Conservation (phyloP, 2,329 filamentous ascomycete species). For the Pseudogymnoascus sp. region DNA sequence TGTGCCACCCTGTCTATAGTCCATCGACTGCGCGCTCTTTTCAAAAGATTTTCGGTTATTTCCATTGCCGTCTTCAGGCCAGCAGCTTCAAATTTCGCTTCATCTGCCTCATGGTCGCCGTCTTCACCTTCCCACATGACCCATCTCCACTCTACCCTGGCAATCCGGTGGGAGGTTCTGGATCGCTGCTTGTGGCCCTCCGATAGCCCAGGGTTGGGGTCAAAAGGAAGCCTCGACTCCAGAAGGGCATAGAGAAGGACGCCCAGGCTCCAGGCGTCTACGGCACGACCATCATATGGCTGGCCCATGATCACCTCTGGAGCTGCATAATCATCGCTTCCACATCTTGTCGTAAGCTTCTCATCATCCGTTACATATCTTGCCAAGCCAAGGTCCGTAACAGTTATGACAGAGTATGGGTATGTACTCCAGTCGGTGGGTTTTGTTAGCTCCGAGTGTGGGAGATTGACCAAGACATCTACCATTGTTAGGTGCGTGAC, state of each 20-base stretch:
- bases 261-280: constrained; percentile 91
- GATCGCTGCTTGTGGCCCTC: constrained; percentile 71
- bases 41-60: constrained; percentile 77
- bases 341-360: constrained; percentile 86
- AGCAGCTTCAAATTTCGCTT: constrained; percentile 52
- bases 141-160: constrained; percentile 93
- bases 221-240: constrained; percentile 88
- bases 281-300: constrained; percentile 84
- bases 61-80: constrained; percentile 69
- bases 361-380: constrained; percentile 79
- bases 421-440: constrained; percentile 64
- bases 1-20: constrained; percentile 64
- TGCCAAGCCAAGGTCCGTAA: constrained; percentile 88
- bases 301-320: constrained; percentile 95
- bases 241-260: constrained; percentile 89
- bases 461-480: constrained; percentile 90
- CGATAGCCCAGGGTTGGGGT: constrained; percentile 69
- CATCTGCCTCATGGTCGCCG: constrained; percentile 72
- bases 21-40: constrained; percentile 74
- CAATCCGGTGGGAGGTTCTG: constrained; percentile 87
- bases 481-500: constrained; percentile 11
- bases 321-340: constrained; percentile 93
- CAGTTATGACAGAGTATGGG: constrained; percentile 74
- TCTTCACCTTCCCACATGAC: constrained; percentile 75
- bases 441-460: constrained; percentile 58